Percentiles rank a stretch among this genome's conserved stretches.
phyloP scores from a whole-genome alignment of 192 early-diverging fungal species.

The Linnemannia hyalina region DNA sequence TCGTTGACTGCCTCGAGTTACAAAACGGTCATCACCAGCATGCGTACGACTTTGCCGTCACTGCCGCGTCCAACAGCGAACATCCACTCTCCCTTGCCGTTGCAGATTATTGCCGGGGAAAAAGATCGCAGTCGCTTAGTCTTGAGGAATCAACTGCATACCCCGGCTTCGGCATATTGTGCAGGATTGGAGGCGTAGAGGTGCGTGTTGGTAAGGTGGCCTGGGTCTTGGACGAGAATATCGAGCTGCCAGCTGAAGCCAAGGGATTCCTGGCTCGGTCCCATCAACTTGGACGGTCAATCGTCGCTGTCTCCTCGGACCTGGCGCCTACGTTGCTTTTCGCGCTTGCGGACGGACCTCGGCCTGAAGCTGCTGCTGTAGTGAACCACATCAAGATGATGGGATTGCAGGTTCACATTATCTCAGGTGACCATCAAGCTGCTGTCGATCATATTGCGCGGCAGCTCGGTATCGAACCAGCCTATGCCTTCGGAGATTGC shows the following conservation, averaged over 20 bases:
- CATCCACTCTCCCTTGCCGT: constrained; percentile 78
- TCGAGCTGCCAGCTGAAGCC: neutral
- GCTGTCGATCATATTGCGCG: constrained; percentile 71
- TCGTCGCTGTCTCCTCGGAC: constrained; percentile 39
- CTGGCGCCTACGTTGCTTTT: constrained; percentile 29
- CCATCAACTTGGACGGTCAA: constrained; percentile 61
- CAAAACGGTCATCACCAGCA: neutral
- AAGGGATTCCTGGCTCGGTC: neutral
- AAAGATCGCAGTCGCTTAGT: neutral
- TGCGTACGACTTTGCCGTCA: neutral
- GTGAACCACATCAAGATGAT: constrained; percentile 56
- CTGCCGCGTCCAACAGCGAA: constrained; percentile 61
- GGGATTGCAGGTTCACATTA: constrained; percentile 75
- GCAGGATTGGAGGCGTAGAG: neutral
- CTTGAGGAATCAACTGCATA: constrained; percentile 15
- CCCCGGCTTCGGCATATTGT: neutral
- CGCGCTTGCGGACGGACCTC: constrained; percentile 68
- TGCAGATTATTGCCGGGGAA: neutral
- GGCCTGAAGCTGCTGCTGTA: constrained; percentile 64
- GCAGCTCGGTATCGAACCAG: constrained; percentile 67
- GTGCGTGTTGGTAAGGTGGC: constrained; percentile 9
- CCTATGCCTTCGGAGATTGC: constrained; percentile 69
- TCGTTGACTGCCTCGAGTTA: constrained; percentile 44
- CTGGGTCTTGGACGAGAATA: constrained; percentile 5
- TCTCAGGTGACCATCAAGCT: constrained; percentile 76